A percentile compares a stretch with the other conserved stretches of the same genome.
Conservation (phyloP, 108 stramenopile genomes). For the Cyclostephanos tholiformis region DNA sequence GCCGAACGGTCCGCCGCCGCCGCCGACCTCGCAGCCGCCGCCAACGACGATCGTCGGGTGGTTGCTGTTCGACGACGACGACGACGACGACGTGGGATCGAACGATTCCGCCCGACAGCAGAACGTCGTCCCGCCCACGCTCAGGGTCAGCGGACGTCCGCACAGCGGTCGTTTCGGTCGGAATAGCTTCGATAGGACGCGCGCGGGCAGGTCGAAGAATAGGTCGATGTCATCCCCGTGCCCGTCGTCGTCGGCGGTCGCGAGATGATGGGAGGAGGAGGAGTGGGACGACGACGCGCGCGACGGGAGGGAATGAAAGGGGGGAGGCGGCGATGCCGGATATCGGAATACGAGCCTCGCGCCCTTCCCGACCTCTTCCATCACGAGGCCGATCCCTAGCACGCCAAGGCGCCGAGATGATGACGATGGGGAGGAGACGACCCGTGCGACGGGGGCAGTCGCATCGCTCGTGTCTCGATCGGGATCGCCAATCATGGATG, state of each 20-base stretch:
- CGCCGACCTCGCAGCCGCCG: not conserved
- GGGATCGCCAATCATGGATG: too few species aligned
- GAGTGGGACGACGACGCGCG: not conserved
- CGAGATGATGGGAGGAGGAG: not conserved
- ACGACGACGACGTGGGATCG: constrained; percentile 19
- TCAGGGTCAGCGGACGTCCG: constrained; percentile 79
- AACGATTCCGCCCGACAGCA: constrained; percentile 80
- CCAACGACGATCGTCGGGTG: constrained; percentile 13
- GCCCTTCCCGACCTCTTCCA: constrained; percentile 79
- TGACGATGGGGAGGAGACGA: not conserved
- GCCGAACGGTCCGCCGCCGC: too few species aligned
- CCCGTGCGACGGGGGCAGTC: not conserved
- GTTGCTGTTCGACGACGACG: constrained; percentile 22
- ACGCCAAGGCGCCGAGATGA: constrained; percentile 42
- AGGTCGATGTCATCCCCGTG: constrained; percentile 47
- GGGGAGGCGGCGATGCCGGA: constrained; percentile 61
- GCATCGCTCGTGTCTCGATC: not conserved
- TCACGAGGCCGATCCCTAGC: constrained; percentile 77
- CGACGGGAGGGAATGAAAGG: too few species aligned
- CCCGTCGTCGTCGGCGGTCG: not conserved
- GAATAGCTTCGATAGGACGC: constrained; percentile 83
- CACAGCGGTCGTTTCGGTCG: constrained; percentile 81
- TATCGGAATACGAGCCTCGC: constrained; percentile 73
- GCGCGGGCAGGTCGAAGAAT: constrained; percentile 77
- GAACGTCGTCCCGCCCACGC: constrained; percentile 79